phyloP scores from a whole-genome alignment of 495 filamentous ascomycete species.

The Aspergillus haitiensis region DNA sequence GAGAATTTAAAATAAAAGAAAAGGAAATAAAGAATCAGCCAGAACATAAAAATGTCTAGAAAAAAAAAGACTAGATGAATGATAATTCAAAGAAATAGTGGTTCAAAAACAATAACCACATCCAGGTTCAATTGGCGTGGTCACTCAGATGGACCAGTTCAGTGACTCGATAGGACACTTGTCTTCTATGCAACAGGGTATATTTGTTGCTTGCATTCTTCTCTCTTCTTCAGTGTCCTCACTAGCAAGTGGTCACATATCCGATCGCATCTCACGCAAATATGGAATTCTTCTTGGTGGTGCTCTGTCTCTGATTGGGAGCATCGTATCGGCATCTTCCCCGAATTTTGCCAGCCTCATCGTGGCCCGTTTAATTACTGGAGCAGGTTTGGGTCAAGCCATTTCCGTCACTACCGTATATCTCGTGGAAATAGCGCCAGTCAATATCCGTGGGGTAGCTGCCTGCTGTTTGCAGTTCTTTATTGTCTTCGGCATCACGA shows the following conservation, averaged over 20 bases:
- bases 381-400: slow-evolving; percentile 17
- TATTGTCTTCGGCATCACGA: slow-evolving; percentile 16
- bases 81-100: neutral
- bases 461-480: slow-evolving; percentile 14
- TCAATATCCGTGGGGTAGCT: slow-evolving; percentile 13
- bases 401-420: slow-evolving; percentile 22
- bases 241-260: slow-evolving; percentile 12
- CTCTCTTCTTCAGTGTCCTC: slow-evolving; percentile 19
- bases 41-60: too few relatives aligned
- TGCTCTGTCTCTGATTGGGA: slow-evolving; percentile 12
- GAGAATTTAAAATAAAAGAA: too few relatives aligned
- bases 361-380: slow-evolving; percentile 18
- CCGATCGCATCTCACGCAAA: slow-evolving; percentile 21
- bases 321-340: slow-evolving; percentile 7
- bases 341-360: slow-evolving; percentile 19
- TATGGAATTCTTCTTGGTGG: slow-evolving; percentile 17
- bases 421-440: slow-evolving; percentile 17
- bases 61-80: too few relatives aligned
- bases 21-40: too few relatives aligned
- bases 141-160: slow-evolving; percentile 19
- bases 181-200: slow-evolving; percentile 16
- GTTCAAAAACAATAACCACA: neutral
- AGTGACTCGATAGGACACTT: slow-evolving; percentile 10
- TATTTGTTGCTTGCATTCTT: slow-evolving; percentile 17
- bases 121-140: slow-evolving; percentile 16